Conservation (phyloP, 225 moss, liverwort and hornwort genomes). For the Pseudoscleropodium purum region DNA sequence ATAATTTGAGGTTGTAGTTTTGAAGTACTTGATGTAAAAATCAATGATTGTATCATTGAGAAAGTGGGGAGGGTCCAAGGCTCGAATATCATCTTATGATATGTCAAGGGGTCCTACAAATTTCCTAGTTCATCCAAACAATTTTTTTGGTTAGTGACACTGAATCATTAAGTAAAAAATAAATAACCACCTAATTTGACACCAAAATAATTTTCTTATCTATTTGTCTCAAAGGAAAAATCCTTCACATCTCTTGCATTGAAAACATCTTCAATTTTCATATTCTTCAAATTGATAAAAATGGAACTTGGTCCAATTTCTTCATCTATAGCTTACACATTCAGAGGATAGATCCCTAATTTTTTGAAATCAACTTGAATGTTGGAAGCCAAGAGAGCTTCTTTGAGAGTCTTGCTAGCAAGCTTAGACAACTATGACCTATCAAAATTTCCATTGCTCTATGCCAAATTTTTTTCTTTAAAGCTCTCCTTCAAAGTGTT, state of each 20-base stretch:
- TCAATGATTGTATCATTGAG: no score
- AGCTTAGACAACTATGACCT: not conserved
- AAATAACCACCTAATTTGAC: no score
- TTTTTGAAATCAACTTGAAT: not conserved
- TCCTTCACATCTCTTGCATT: not conserved
- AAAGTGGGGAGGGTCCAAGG: not conserved
- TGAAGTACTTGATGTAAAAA: not conserved
- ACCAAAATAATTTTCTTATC: not conserved
- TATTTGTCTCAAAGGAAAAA: not conserved
- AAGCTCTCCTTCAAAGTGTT: not conserved
- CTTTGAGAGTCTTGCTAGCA: not conserved
- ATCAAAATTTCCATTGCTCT: not conserved
- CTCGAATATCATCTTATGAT: not conserved
- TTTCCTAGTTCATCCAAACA: not conserved
- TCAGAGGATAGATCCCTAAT: not conserved
- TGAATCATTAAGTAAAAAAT: no score
- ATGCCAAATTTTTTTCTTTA: not conserved
- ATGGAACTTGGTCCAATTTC: not conserved
- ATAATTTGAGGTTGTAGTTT: rapidly evolving
- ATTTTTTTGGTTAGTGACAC: not conserved
- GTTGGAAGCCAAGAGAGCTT: not conserved
- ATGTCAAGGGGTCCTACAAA: not conserved
- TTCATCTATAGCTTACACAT: not conserved
- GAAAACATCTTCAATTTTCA: not conserved
- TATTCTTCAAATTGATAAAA: not conserved